Evolutionary conservation across 2,329 filamentous ascomycete genomes (phyloP).

Genomic region (Fusarium sp.): DNA sequence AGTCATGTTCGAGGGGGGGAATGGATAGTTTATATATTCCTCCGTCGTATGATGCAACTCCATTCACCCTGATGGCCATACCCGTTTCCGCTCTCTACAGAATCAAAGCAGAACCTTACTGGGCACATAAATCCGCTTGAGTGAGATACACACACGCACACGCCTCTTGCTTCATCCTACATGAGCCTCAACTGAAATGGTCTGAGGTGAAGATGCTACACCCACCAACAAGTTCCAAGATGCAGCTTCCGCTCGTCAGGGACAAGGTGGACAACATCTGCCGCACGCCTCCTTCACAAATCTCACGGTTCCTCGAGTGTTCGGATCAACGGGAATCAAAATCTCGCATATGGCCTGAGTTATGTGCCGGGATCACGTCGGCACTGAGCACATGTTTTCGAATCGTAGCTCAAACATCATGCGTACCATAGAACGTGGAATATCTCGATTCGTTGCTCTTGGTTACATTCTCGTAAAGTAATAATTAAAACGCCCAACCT

Average conservation of each 20-base stretch:
- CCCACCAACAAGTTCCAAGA: background rate
- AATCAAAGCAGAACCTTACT: too few species aligned
- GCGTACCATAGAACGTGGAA: background rate
- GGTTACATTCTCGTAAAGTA: constrained; percentile 3
- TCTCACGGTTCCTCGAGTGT: background rate
- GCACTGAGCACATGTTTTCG: background rate
- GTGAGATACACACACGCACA: background rate
- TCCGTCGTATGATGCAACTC: constrained; percentile 10
- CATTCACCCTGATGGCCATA: constrained; percentile 3
- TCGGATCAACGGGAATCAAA: constrained; percentile 4
- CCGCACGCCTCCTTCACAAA: background rate
- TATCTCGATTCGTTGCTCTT: background rate
- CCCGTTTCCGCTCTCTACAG: background rate
- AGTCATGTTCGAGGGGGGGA: background rate
- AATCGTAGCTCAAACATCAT: background rate
- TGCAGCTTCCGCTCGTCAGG: constrained; percentile 1
- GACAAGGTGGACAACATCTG: constrained; percentile 1
- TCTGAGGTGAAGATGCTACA: background rate
- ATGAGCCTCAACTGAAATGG: constrained; percentile 4
- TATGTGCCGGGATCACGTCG: background rate
- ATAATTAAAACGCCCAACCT: background rate
- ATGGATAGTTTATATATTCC: constrained; percentile 3
- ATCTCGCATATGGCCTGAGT: background rate
- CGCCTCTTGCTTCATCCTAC: background rate
- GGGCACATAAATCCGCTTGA: background rate